Evolutionary conservation across 2,329 filamentous ascomycete species (phyloP).

Genomic region (Sarocladium oryzae): DNA sequence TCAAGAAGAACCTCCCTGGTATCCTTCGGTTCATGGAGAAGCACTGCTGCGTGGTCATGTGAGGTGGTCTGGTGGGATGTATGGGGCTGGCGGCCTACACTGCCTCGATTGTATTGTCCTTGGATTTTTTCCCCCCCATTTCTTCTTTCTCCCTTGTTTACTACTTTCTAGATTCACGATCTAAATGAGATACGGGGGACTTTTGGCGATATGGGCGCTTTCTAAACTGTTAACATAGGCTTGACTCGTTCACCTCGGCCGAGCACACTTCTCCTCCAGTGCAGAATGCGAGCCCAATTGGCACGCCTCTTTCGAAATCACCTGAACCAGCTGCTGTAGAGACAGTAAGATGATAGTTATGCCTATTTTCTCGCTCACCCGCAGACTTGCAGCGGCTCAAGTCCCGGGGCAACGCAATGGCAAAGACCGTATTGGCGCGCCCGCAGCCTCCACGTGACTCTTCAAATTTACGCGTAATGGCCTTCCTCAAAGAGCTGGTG

Average conservation of each 20-base stretch:
- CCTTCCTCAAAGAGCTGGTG: not conserved
- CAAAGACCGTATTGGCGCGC: constrained; percentile 2
- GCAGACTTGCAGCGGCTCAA: not conserved
- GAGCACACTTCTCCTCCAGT: not conserved
- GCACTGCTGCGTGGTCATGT: constrained; percentile 73
- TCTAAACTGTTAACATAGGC: not conserved
- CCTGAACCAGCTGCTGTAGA: not conserved
- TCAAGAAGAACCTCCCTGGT: constrained; percentile 54
- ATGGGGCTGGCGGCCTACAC: not conserved
- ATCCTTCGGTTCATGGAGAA: constrained; percentile 60
- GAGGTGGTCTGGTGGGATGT: constrained; percentile 17
- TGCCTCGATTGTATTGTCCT: not conserved
- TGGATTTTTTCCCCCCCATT: not conserved
- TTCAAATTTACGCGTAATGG: not conserved
- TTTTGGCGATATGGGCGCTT: not conserved
- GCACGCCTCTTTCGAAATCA: too few relatives aligned
- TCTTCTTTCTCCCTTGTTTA: not conserved
- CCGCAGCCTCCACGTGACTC: not conserved
- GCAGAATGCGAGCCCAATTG: too few relatives aligned
- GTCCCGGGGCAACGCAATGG: not conserved
- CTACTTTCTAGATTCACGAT: not conserved
- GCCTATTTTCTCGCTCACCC: not conserved
- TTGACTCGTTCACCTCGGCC: not conserved
- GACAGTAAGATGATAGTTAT: not conserved
- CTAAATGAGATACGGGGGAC: not conserved